Evolutionary conservation across 2,329 filamentous ascomycete species (phyloP).

Genomic region (Canariomyces notabilis): DNA sequence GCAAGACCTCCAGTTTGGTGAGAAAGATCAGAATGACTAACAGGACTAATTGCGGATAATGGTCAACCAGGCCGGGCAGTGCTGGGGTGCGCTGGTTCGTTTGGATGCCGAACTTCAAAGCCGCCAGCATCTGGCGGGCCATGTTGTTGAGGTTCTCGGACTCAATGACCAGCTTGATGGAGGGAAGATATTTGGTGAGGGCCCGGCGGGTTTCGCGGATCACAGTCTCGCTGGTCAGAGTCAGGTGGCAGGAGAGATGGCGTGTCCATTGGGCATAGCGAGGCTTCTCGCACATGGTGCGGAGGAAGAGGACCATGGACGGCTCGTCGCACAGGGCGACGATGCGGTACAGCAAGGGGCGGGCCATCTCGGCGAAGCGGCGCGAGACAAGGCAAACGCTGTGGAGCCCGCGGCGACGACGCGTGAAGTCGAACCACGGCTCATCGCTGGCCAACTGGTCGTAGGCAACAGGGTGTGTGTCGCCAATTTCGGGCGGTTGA

Average conservation of each 20-base stretch:
- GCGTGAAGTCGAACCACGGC: conserved; percentile 26
- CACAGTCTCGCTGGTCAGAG: conserved; percentile 17
- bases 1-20: conserved; percentile 20
- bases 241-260: conserved; percentile 25
- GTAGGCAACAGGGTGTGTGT: conserved; percentile 25
- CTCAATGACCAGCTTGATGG: conserved; percentile 7
- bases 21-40: conserved; percentile 19
- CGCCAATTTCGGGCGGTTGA: conserved; percentile 24
- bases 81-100: background rate
- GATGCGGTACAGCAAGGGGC: conserved; percentile 23
- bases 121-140: background rate
- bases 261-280: conserved; percentile 20
- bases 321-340: conserved; percentile 21
- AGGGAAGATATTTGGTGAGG: conserved; percentile 11
- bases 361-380: conserved; percentile 15
- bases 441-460: conserved; percentile 23
- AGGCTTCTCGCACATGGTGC: conserved; percentile 22
- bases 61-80: conserved; percentile 9
- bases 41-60: conserved; percentile 22
- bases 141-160: conserved; percentile 2
- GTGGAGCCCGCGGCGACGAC: conserved; percentile 22
- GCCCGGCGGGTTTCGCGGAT: conserved; percentile 20
- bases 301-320: conserved; percentile 22
- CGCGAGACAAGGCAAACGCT: conserved; percentile 23
- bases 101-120: background rate